Evolutionary conservation across 23 red algal genomes (phyloP).

Genomic region (Gracilaria vermiculophylla): DNA sequence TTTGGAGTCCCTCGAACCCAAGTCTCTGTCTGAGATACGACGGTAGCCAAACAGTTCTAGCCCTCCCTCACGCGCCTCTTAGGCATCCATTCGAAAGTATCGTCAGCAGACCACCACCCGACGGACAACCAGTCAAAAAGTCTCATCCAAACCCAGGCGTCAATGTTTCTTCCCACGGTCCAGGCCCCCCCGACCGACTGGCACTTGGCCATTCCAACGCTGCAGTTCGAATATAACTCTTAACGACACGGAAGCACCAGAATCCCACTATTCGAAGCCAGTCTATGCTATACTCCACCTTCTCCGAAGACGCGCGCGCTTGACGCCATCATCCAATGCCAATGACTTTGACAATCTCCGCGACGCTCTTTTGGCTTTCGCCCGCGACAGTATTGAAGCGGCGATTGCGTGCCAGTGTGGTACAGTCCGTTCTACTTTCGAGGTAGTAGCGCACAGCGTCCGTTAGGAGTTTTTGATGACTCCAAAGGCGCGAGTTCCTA

Average conservation of each 20-base stretch:
- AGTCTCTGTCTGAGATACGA: background rate
- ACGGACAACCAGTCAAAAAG: constrained; percentile 6
- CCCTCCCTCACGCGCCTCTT: background rate
- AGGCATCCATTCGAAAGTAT: background rate
- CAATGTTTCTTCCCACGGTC: background rate
- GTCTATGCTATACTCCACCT: background rate
- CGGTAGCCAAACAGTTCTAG: background rate
- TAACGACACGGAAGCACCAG: background rate
- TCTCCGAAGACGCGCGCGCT: background rate
- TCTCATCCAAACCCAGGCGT: background rate
- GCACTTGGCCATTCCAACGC: background rate
- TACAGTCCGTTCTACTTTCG: too few species aligned
- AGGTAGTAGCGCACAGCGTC: too few species aligned
- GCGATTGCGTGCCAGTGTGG: background rate
- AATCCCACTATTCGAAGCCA: background rate
- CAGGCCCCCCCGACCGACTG: background rate
- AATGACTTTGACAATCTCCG: background rate
- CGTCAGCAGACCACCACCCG: background rate
- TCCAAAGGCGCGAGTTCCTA: too few species aligned
- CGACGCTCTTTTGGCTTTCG: background rate
- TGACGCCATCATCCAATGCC: background rate
- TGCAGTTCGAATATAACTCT: constrained; percentile 41
- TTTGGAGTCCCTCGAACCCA: too few species aligned
- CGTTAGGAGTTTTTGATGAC: too few species aligned
- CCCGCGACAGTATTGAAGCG: background rate